These are phyloP conservation scores for Venturia aucupariae DNA, from an alignment of 2,329 filamentous ascomycete genomes.

Conservation along the genomic window DNA sequence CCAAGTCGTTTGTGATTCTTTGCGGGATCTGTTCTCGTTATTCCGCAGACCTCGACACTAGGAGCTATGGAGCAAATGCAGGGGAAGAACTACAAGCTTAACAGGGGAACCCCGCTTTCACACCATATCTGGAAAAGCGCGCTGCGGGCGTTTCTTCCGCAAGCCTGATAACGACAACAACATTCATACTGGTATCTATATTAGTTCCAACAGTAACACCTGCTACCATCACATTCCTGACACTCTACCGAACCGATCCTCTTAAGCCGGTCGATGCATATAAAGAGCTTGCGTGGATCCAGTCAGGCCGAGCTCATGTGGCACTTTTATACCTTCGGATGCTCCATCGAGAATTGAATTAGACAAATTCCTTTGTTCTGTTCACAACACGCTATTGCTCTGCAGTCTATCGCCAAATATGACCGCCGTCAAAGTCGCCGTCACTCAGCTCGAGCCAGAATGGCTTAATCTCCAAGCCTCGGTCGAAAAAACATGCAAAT, in stretches of 20 bases:
- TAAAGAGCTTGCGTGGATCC: background rate
- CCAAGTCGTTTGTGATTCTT: no score
- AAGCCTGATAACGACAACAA: conserved; percentile 2
- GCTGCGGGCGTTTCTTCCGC: background rate
- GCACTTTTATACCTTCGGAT: background rate
- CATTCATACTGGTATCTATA: background rate
- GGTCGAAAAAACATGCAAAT: conserved; percentile 47
- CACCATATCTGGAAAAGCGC: background rate
- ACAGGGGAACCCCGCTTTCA: background rate
- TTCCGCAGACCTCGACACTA: background rate
- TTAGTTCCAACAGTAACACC: background rate
- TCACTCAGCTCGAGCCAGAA: conserved; percentile 49
- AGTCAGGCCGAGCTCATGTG: background rate
- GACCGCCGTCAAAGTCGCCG: conserved; percentile 30
- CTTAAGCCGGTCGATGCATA: background rate
- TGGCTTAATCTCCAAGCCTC: conserved; percentile 50
- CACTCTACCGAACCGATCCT: background rate
- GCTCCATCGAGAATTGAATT: background rate
- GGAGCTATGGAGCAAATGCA: background rate
- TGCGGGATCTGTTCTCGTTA: background rate
- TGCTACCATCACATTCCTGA: background rate
- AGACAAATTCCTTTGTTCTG: background rate
- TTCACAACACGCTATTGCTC: background rate
- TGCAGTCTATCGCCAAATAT: background rate
- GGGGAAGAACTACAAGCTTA: background rate